These are phyloP conservation scores for Volvox reticuliferus DNA, from an alignment of 139 green algal species.

Conservation along the genomic window DNA sequence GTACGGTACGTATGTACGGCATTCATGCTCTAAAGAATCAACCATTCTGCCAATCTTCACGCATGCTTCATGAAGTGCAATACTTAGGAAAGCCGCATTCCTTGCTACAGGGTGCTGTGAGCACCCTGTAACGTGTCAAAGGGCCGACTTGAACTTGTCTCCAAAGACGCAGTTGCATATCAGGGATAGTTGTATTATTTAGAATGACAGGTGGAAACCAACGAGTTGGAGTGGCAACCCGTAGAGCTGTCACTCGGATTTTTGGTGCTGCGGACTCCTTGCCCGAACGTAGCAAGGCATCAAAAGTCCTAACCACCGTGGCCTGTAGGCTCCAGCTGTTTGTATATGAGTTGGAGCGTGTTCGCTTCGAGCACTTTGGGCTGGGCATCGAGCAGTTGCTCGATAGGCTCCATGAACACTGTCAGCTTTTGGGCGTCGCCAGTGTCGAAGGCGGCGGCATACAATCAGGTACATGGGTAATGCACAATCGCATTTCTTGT, in stretches of 20 bases:
- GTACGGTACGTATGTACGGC: not conserved
- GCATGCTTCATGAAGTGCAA: too few relatives aligned
- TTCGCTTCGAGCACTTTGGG: not conserved
- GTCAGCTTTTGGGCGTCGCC: not conserved
- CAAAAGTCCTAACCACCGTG: not conserved
- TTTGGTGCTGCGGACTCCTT: not conserved
- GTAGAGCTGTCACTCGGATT: not conserved
- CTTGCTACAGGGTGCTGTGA: not conserved
- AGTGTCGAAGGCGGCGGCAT: not conserved
- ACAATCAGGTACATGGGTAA: not conserved
- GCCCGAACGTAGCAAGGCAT: slow-evolving; percentile 2
- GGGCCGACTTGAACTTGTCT: not conserved
- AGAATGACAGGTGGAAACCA: not conserved
- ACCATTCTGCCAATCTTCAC: not conserved
- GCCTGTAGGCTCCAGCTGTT: slow-evolving; percentile 16
- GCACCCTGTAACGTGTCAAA: not conserved
- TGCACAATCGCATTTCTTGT: too few relatives aligned
- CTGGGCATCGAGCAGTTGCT: not conserved
- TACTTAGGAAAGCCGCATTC: not conserved
- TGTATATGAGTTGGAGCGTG: slow-evolving; percentile 18
- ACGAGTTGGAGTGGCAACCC: not conserved
- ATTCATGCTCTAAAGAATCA: not conserved
- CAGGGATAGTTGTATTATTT: not conserved
- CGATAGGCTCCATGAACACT: not conserved
- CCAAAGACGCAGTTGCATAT: too few relatives aligned